Evolutionary conservation across 2,329 filamentous ascomycete species (phyloP).

Genomic region (Phialophora expanda): DNA sequence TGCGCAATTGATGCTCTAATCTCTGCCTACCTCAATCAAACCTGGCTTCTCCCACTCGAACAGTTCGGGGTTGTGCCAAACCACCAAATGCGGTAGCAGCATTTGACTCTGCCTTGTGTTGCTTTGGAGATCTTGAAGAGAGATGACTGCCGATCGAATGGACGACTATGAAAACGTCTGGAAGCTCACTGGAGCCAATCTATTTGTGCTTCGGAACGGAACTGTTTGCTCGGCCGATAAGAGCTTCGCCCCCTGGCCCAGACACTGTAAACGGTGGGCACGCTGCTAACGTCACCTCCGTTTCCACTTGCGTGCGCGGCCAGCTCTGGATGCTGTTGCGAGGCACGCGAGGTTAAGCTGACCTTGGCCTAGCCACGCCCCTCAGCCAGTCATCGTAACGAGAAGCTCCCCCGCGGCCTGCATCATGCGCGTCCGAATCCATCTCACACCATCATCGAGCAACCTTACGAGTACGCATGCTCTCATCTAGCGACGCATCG

Average conservation of each 20-base stretch:
- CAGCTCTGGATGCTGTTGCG: neutral
- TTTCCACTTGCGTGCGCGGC: neutral
- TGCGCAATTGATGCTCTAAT: neutral
- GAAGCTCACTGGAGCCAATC: neutral
- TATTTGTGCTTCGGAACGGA: conserved; percentile 2
- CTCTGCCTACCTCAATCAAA: neutral
- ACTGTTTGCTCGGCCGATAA: neutral
- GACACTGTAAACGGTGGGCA: neutral
- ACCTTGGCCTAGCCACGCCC: conserved; percentile 7
- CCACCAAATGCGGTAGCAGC: neutral
- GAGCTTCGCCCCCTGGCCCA: neutral
- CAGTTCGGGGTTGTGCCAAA: neutral
- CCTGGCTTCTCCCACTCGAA: neutral
- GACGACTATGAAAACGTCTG: neutral
- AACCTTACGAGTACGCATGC: neutral
- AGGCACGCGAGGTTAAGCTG: conserved; percentile 5
- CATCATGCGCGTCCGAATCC: conserved; percentile 4
- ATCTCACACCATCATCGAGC: conserved; percentile 10
- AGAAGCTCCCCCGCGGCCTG: neutral
- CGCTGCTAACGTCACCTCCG: conserved; percentile 1
- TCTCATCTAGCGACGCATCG: neutral
- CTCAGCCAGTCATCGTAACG: conserved; percentile 8
- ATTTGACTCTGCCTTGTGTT: neutral
- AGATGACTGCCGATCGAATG: neutral
- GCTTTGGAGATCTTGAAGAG: neutral